Evolutionary conservation across 2,329 filamentous ascomycete species (phyloP).

Genomic region (Aspergillus sp.): DNA sequence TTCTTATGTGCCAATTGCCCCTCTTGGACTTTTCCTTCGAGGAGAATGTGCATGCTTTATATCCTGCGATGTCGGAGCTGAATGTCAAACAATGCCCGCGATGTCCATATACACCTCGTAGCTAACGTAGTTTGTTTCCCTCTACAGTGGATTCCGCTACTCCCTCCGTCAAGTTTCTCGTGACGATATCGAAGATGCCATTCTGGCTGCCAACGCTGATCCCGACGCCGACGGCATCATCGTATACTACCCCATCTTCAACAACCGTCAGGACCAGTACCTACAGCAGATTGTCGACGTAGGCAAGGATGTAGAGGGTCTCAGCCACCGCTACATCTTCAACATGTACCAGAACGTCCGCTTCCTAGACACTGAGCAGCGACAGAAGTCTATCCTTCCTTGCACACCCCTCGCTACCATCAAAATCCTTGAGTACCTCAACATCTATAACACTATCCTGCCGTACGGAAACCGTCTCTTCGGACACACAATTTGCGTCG

Average conservation of each 20-base stretch:
- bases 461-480: constrained; percentile 89
- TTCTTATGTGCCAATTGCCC: constrained; percentile 5
- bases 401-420: constrained; percentile 94
- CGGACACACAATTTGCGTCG: constrained; percentile 90
- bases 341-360: constrained; percentile 99
- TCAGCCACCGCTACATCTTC: constrained; percentile 90
- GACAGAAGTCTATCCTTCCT: constrained; percentile 87
- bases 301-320: constrained; percentile 89
- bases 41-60: too few relatives aligned
- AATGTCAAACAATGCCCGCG: neutral
- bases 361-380: constrained; percentile 69
- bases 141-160: constrained; percentile 78
- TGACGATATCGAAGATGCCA: constrained; percentile 83
- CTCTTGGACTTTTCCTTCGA: neutral
- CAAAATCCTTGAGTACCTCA: constrained; percentile 93
- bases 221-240: constrained; percentile 78
- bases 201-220: constrained; percentile 80
- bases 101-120: constrained; percentile 6
- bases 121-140: constrained; percentile 13
- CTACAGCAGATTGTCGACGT: constrained; percentile 90
- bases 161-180: constrained; percentile 78
- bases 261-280: constrained; percentile 85
- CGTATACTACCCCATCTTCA: constrained; percentile 98
- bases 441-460: constrained; percentile 94
- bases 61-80: constrained; percentile 10